Conservation (phyloP, 371 early-diverging fungal genomes). For the Mucor sp. region DNA sequence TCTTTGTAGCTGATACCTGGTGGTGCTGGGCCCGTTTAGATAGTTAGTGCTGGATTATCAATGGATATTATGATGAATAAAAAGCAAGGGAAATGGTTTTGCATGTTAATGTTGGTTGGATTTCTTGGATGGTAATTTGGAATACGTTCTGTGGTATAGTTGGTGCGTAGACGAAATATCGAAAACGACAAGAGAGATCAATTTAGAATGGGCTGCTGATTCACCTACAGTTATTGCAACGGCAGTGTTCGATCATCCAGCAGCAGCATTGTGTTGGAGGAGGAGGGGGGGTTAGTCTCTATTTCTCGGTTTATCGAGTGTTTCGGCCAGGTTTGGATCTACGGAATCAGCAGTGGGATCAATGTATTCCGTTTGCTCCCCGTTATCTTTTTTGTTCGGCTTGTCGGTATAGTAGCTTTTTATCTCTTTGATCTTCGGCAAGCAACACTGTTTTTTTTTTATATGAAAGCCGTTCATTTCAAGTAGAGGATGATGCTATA, state of each 20-base stretch:
- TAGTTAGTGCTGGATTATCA: background rate
- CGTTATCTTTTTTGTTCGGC: background rate
- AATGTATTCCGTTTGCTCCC: background rate
- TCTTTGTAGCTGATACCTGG: conserved; percentile 46
- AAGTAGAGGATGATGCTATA: background rate
- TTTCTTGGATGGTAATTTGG: background rate
- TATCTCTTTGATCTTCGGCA: background rate
- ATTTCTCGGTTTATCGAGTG: background rate
- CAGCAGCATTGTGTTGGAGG: background rate
- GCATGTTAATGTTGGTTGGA: background rate
- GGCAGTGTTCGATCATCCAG: background rate
- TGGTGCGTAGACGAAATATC: background rate
- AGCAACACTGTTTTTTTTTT: background rate
- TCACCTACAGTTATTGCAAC: background rate
- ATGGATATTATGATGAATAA: background rate
- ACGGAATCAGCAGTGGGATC: background rate
- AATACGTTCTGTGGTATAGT: background rate
- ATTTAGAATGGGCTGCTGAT: background rate
- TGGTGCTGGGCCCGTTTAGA: conserved; percentile 32
- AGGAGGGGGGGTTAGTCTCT: background rate
- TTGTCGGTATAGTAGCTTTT: background rate
- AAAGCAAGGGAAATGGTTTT: background rate
- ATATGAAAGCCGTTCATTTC: background rate
- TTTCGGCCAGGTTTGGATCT: background rate
- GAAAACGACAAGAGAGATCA: background rate